Conservation (phyloP, 179 eudicot species). For the Camellia oleifera region DNA sequence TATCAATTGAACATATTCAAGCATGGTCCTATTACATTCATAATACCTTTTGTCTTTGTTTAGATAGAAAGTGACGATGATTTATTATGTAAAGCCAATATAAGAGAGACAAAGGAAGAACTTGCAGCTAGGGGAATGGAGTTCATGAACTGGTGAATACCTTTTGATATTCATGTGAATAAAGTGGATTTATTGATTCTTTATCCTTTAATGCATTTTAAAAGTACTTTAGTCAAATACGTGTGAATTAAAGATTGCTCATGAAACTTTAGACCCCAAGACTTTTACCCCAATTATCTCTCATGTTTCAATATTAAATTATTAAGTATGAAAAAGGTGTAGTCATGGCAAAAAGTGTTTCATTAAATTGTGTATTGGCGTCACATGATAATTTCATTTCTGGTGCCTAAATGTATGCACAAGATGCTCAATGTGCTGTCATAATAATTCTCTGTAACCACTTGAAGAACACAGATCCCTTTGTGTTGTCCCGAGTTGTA, state of each 20-base stretch:
- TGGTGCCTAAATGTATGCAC: not conserved
- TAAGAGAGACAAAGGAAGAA: conserved; percentile 86
- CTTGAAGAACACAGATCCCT: not conserved
- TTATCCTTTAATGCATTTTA: not conserved
- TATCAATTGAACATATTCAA: not conserved
- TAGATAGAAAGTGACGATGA: conserved; percentile 95
- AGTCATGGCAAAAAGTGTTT: not conserved
- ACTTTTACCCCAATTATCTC: not conserved
- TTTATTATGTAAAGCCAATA: conserved; percentile 68
- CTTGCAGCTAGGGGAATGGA: conserved; percentile 77
- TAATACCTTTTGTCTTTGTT: conserved; percentile 12
- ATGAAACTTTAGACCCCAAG: conserved; percentile 5
- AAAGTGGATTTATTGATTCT: conserved; percentile 6
- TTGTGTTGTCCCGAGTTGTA: not conserved
- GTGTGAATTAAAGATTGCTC: not conserved
- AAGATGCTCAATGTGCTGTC: not conserved
- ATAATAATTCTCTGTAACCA: not conserved
- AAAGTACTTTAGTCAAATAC: not conserved
- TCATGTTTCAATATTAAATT: not conserved
- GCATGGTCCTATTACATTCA: not conserved
- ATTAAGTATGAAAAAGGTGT: not conserved
- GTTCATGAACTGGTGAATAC: conserved; percentile 74
- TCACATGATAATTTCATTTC: not conserved
- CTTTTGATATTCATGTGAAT: not conserved
- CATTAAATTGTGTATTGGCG: not conserved